A percentile compares a stretch with the other conserved stretches of the same genome.
Conservation (phyloP, 2,329 filamentous ascomycete species). For the Penicillium sp. region DNA sequence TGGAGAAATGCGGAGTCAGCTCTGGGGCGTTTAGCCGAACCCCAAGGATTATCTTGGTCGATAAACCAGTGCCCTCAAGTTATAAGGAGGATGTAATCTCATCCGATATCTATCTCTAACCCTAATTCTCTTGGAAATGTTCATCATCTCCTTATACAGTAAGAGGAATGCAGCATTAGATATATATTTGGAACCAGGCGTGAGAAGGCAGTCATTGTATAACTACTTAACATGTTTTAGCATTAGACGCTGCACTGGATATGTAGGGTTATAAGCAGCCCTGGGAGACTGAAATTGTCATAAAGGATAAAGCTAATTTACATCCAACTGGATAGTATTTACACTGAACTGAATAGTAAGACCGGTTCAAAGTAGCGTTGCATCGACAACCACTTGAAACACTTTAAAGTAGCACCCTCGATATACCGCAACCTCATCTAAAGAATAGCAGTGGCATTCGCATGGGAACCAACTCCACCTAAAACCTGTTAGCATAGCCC, state of each 20-base stretch:
- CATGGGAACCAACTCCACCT: constrained; percentile 35
- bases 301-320: neutral
- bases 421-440: constrained; percentile 7
- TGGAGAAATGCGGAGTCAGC: constrained; percentile 1
- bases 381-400: neutral
- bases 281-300: too few relatives aligned
- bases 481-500: neutral
- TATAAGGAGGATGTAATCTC: neutral
- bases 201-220: neutral
- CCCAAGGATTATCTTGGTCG: too few relatives aligned
- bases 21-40: neutral
- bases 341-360: neutral
- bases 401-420: neutral
- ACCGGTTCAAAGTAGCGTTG: neutral
- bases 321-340: neutral
- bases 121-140: too few relatives aligned
- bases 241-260: neutral
- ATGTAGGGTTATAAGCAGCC: neutral
- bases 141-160: neutral
- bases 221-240: neutral
- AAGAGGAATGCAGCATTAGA: neutral
- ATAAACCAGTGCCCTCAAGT: neutral
- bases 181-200: neutral
- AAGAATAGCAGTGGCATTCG: constrained; percentile 35
- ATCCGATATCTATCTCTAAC: neutral